phyloP scores from a whole-genome alignment of 768 basidiomycete genomes.

The Lactarius tabidus region DNA sequence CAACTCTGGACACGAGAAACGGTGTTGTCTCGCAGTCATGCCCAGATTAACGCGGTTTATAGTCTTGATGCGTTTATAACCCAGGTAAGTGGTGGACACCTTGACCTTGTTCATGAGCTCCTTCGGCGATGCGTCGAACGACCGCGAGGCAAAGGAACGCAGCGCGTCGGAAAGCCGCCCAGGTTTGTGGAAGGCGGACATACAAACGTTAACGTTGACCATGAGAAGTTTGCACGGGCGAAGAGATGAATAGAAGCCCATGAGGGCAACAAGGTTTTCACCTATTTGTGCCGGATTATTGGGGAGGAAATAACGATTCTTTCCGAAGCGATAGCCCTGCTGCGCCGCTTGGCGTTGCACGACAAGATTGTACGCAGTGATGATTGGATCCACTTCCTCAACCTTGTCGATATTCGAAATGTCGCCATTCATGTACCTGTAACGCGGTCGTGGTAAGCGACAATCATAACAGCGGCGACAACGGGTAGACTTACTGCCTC shows the following conservation, averaged over 20 bases:
- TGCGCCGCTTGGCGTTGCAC: slow-evolving; percentile 53
- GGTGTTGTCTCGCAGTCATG: slow-evolving; percentile 42
- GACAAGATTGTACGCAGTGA: slow-evolving; percentile 64
- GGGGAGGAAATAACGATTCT: slow-evolving; percentile 63
- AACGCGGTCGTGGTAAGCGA: background rate
- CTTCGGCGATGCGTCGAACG: slow-evolving; percentile 44
- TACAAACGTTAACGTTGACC: slow-evolving; percentile 53
- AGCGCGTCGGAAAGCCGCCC: slow-evolving; percentile 63
- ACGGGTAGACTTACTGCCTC: slow-evolving; percentile 32
- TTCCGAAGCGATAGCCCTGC: slow-evolving; percentile 57
- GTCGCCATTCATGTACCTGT: slow-evolving; percentile 54
- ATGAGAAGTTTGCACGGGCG: slow-evolving; percentile 46
- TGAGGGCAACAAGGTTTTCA: slow-evolving; percentile 41
- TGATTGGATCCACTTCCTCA: slow-evolving; percentile 53
- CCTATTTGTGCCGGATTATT: slow-evolving; percentile 31
- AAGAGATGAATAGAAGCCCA: slow-evolving; percentile 50
- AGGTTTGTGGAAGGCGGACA: slow-evolving; percentile 52
- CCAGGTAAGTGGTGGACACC: slow-evolving; percentile 51
- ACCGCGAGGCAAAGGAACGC: slow-evolving; percentile 41
- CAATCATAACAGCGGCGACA: background rate
- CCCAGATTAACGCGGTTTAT: slow-evolving; percentile 33
- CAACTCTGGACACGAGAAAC: slow-evolving; percentile 56
- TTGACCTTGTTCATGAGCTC: slow-evolving; percentile 51
- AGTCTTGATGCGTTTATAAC: slow-evolving; percentile 32
- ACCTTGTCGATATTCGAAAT: slow-evolving; percentile 42